Evolutionary conservation across 345 rosid genomes (phyloP), one percentile per base, ranked within the genome.

Genomic region (Bretschneidera sinensis): DNA sequence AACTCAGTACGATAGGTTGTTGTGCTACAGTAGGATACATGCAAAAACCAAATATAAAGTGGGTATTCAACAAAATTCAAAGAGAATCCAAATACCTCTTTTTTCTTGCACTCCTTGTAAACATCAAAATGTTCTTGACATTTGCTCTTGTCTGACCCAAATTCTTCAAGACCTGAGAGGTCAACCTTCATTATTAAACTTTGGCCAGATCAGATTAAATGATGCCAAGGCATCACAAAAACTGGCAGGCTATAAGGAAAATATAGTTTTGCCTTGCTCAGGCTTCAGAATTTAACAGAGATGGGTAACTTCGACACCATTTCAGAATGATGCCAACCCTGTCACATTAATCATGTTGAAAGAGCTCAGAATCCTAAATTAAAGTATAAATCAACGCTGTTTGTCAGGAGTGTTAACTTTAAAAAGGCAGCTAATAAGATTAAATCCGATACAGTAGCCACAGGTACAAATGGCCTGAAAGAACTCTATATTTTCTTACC

Each of bases 51-150:
- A 13, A 39, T 39, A 4, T 11, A 7, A 11, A 39, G 16, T 39
- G 15, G 45, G 13, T 18, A 49, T 49, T 49, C 22, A 9, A 23
- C 0, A n/a, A 39, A 39, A 7, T 39, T 39, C 45, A 5, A 39
- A 39, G 45, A 39, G 10, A 39, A 4, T 39, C 45, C 45, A 15
- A 58, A 15, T 72, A 87, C 97, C 97, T 87, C 97, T 61, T 81
- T 92, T 78, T 89, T 94, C 81, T 94, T 87, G 85, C 99, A 90
- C 81, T 90, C 99, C 77, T 84, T 87, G 78, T 94, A 94, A 61
- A 85, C 83, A 67, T 84, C 89, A 74, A 94, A 92, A 71, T 89
- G 96, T 66, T 83, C 85, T 70, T 87, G 98, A 71, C 98, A 89
- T 80, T 83, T 92, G 71, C 88, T 84, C 88, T 83, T 94, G 74